These are phyloP conservation scores for Cyberlindnera saturnus DNA, from an alignment of 805 yeast species.

Conservation along the genomic window DNA sequence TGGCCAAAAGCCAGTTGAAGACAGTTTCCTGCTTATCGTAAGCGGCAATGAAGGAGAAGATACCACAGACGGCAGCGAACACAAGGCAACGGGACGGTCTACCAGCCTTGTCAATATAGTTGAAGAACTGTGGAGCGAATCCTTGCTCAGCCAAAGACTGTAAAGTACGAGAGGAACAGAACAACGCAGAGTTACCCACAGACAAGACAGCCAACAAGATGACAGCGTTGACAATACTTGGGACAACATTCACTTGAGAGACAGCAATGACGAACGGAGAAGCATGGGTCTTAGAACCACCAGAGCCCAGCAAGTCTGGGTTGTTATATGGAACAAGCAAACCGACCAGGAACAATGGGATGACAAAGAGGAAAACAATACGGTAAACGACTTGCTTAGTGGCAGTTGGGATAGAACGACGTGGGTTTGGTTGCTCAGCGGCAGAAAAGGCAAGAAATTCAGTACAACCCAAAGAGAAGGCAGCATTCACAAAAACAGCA, in stretches of 20 bases:
- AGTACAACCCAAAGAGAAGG: conserved; percentile 61
- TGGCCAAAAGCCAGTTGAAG: conserved; percentile 58
- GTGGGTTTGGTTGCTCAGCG: conserved; percentile 56
- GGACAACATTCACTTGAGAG: conserved; percentile 52
- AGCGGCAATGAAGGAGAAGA: conserved; percentile 66
- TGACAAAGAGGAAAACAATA: conserved; percentile 50
- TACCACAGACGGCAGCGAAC: conserved; percentile 46
- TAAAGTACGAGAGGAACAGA: conserved; percentile 66
- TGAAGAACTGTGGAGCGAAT: conserved; percentile 49
- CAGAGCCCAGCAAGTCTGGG: conserved; percentile 41
- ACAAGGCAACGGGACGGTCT: conserved; percentile 54
- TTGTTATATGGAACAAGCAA: conserved; percentile 56
- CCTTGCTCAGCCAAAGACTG: conserved; percentile 68
- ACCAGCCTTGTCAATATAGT: conserved; percentile 50
- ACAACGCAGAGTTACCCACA: conserved; percentile 72
- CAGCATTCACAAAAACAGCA: conserved; percentile 55
- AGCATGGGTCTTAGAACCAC: conserved; percentile 48
- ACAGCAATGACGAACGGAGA: conserved; percentile 78
- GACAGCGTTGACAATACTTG: conserved; percentile 69
- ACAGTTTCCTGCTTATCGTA: conserved; percentile 49
- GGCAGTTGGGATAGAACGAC: conserved; percentile 56
- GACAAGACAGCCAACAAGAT: conserved; percentile 67
- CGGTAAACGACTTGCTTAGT: conserved; percentile 63
- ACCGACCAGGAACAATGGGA: conserved; percentile 49
- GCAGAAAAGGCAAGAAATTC: conserved; percentile 63